Conservation (phyloP, 257 asterid genomes). For the Solanum commersonii region DNA sequence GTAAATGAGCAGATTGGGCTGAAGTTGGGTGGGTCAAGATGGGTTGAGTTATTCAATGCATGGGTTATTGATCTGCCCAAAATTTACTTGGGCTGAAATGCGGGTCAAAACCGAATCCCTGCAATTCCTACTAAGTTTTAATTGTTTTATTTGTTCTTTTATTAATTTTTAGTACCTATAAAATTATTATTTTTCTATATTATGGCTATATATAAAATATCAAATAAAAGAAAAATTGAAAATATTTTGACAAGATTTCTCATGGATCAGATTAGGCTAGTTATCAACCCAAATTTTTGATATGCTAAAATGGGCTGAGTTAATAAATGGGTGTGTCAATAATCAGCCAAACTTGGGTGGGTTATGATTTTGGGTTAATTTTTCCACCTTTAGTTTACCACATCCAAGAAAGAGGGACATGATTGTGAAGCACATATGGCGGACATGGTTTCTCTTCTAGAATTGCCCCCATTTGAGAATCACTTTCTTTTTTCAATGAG, state of each 20-base stretch:
- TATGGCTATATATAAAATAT: no score
- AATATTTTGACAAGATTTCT: not conserved
- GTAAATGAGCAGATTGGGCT: not conserved
- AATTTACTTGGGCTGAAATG: not conserved
- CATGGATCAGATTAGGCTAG: not conserved
- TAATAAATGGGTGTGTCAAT: not conserved
- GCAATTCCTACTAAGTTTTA: not conserved
- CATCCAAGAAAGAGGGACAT: not conserved
- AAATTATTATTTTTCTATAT: no score
- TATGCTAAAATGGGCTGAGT: not conserved
- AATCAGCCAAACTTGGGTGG: not conserved
- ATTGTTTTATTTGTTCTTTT: not conserved
- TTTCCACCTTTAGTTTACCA: not conserved
- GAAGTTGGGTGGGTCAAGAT: not conserved
- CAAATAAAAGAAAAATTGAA: no score
- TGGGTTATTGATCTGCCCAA: not conserved
- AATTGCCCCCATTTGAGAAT: not conserved
- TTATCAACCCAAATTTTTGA: not conserved
- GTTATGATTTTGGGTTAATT: not conserved
- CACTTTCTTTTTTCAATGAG: not conserved
- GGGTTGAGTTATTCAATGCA: not conserved
- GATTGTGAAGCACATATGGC: not conserved
- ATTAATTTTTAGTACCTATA: not conserved
- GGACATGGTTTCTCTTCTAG: not conserved
- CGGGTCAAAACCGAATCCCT: not conserved